These are phyloP conservation scores for Pelagomonas calceolata DNA, from an alignment of 108 stramenopile species.

Conservation along the genomic window DNA sequence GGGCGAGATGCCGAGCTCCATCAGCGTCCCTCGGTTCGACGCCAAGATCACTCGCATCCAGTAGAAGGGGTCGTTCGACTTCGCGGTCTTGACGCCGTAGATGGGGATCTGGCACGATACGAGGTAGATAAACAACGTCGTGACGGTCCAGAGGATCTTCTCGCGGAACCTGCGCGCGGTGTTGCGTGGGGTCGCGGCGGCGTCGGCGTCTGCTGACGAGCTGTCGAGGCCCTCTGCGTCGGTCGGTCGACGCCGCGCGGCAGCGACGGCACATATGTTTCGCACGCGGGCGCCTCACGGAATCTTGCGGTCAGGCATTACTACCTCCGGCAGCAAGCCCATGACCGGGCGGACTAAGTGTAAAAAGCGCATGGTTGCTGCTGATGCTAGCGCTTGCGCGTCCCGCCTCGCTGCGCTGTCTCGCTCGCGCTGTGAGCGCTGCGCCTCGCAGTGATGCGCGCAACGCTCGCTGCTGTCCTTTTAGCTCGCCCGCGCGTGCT, in stretches of 20 bases:
- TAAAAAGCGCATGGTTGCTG: constrained; percentile 90
- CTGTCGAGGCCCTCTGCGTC: background rate
- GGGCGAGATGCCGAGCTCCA: constrained; percentile 98
- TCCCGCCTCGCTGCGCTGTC: too few relatives aligned
- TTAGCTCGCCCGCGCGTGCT: too few relatives aligned
- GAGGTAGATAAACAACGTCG: constrained; percentile 97
- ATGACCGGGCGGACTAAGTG: constrained; percentile 95
- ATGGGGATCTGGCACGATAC: constrained; percentile 99
- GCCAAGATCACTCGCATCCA: constrained; percentile 99
- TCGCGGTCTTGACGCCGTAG: constrained; percentile 91
- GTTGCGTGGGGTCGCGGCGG: background rate
- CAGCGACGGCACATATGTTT: too few relatives aligned
- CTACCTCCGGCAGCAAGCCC: constrained; percentile 95
- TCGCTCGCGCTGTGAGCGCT: too few relatives aligned
- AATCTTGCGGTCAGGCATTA: constrained; percentile 89
- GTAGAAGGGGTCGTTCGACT: constrained; percentile 98
- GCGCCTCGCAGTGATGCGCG: too few relatives aligned
- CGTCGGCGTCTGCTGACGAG: background rate
- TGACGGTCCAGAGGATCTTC: constrained; percentile 95
- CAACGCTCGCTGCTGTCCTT: too few relatives aligned
- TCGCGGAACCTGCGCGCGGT: constrained; percentile 88
- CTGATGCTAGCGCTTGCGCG: too few relatives aligned
- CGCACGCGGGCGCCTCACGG: too few relatives aligned
- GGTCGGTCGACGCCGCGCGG: too few relatives aligned
- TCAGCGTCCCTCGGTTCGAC: constrained; percentile 96